phyloP scores from a whole-genome alignment of 352 stramenopile genomes.

The Phytophthora europaea region DNA sequence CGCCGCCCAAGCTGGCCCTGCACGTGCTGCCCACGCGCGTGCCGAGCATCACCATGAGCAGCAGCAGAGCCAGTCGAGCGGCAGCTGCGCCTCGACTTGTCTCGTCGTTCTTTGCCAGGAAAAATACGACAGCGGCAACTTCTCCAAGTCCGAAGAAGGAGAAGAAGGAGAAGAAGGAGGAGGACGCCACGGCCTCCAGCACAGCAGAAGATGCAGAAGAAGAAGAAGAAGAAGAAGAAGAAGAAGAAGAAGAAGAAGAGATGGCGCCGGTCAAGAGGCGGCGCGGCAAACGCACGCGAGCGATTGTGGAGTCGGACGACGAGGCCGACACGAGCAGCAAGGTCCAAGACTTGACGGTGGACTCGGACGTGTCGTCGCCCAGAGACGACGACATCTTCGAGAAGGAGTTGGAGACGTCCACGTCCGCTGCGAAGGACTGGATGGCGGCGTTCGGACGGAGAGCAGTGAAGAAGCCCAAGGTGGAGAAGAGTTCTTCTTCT shows the following conservation, averaged over 20 bases:
- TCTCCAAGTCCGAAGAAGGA: conserved; percentile 14
- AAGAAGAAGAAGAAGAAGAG: conserved; percentile 37
- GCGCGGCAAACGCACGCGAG: conserved; percentile 58
- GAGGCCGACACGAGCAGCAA: conserved; percentile 39
- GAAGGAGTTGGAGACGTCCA: conserved; percentile 35
- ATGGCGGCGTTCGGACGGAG: conserved; percentile 66
- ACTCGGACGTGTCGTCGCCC: conserved; percentile 63
- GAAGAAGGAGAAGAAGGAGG: conserved; percentile 7
- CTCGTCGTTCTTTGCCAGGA: conserved; percentile 52
- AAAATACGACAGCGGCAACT: not conserved
- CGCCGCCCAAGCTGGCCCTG: conserved; percentile 32
- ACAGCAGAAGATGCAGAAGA: conserved; percentile 52
- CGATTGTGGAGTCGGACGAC: conserved; percentile 77
- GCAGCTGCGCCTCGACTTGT: conserved; percentile 31
- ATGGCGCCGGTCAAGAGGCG: conserved; percentile 44
- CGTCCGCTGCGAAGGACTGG: conserved; percentile 57
- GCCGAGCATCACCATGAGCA: conserved; percentile 42
- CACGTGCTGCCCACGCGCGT: conserved; percentile 44
- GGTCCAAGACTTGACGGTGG: conserved; percentile 33
- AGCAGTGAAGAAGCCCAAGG: conserved; percentile 39
- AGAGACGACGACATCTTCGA: conserved; percentile 39
- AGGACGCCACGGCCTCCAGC: conserved; percentile 49
- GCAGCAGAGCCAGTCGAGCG: not conserved
- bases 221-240: conserved; percentile 33
- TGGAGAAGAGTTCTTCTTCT: conserved; percentile 7